Percentiles rank a stretch among this genome's conserved stretches.
Conservation (phyloP, 768 basidiomycete genomes). For the Leccinellum rugosiceps region DNA sequence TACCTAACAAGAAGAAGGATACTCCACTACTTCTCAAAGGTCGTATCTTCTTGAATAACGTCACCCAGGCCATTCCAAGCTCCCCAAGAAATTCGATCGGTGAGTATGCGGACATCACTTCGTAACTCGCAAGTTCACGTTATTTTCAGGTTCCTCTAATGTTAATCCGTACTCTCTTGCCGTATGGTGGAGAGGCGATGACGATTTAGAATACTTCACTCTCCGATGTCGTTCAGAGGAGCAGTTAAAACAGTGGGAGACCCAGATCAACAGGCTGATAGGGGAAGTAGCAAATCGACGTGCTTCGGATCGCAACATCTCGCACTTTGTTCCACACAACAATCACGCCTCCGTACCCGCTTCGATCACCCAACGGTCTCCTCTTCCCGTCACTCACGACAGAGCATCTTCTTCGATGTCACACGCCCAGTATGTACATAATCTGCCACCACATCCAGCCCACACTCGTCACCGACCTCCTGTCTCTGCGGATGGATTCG, state of each 20-base stretch:
- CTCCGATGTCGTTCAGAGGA: conserved; percentile 92
- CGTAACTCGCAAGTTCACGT: neutral
- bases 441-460: conserved; percentile 32
- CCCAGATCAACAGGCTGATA: conserved; percentile 84
- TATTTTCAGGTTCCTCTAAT: conserved; percentile 41
- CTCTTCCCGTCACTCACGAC: conserved; percentile 35
- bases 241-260: conserved; percentile 90
- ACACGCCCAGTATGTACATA: conserved; percentile 29
- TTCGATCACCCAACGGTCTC: conserved; percentile 32
- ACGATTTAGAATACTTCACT: conserved; percentile 90
- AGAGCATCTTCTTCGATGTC: conserved; percentile 35
- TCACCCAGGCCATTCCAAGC: conserved; percentile 72
- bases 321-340: conserved; percentile 45
- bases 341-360: conserved; percentile 42
- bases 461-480: conserved; percentile 40
- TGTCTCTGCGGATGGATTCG: conserved; percentile 66
- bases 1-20: conserved; percentile 66
- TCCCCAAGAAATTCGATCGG: conserved; percentile 58
- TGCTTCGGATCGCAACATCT: conserved; percentile 59
- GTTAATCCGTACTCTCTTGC: conserved; percentile 73
- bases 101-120: conserved; percentile 36
- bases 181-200: conserved; percentile 94
- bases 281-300: conserved; percentile 69
- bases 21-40: conserved; percentile 90
- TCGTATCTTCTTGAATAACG: conserved; percentile 95